A percentile compares a stretch with the other conserved stretches of the same genome.
These are phyloP conservation scores for Cutaneotrichosporon sp. DNA, from an alignment of 1,284 basidiomycete genomes.

Conservation along the genomic window DNA sequence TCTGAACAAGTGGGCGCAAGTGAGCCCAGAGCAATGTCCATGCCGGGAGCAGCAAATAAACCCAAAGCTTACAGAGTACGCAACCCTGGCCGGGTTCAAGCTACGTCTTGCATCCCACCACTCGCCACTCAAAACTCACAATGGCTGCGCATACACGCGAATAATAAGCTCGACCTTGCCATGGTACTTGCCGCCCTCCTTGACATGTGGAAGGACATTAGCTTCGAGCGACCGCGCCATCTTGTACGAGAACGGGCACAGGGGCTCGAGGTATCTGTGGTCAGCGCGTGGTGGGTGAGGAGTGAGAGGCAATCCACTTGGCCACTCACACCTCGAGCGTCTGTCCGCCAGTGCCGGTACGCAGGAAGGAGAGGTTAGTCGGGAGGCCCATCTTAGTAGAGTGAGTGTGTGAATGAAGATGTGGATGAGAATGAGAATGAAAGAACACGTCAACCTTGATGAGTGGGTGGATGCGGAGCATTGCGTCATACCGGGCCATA, in stretches of 20 bases:
- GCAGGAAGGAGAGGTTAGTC: slow-evolving; percentile 69
- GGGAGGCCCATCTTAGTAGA: slow-evolving; percentile 69
- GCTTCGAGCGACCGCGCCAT: slow-evolving; percentile 50
- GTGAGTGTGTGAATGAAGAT: not conserved
- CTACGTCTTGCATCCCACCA: no score
- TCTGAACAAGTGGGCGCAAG: no score
- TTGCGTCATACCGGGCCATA: not conserved
- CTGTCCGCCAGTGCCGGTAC: slow-evolving; percentile 71
- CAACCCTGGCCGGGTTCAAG: no score
- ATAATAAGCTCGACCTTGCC: slow-evolving; percentile 77
- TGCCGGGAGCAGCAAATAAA: not conserved
- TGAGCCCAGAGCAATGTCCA: not conserved
- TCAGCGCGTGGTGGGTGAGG: slow-evolving; percentile 6
- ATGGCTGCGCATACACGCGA: slow-evolving; percentile 71
- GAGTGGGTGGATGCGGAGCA: not conserved
- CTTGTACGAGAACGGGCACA: slow-evolving; percentile 70
- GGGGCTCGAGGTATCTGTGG: slow-evolving; percentile 63
- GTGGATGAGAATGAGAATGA: not conserved
- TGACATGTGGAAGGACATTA: slow-evolving; percentile 52
- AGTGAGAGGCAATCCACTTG: not conserved
- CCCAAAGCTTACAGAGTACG: no score
- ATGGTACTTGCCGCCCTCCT: slow-evolving; percentile 65
- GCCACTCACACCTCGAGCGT: slow-evolving; percentile 67
- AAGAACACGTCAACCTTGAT: not conserved
- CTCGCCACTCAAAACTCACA: slow-evolving; percentile 42